phyloP scores from a whole-genome alignment of 345 rosid species.

The Aurinia saxatilis region DNA sequence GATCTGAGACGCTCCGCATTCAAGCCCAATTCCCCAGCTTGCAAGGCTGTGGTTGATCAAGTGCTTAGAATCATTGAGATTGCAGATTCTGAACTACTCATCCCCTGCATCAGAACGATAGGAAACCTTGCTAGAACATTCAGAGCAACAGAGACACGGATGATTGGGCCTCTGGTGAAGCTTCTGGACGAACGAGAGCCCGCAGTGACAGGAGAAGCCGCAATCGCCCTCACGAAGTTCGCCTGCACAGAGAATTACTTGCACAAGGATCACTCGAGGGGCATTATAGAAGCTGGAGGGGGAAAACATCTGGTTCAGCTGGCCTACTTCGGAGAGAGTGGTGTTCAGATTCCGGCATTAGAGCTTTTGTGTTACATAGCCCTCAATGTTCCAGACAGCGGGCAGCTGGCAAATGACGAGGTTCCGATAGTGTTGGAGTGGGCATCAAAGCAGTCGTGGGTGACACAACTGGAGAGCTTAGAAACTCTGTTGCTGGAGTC shows the following conservation, averaged over 20 bases:
- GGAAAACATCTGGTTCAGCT: constrained; percentile 80
- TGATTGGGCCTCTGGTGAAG: constrained; percentile 78
- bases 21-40: constrained; percentile 87
- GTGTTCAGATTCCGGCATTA: constrained; percentile 57
- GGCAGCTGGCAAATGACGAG: constrained; percentile 69
- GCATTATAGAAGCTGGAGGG: constrained; percentile 75
- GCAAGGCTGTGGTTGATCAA: constrained; percentile 87
- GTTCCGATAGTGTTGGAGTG: constrained; percentile 80
- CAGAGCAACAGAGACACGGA: constrained; percentile 83
- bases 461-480: constrained; percentile 47
- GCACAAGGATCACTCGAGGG: constrained; percentile 79
- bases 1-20: constrained; percentile 86
- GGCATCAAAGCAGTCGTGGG: constrained; percentile 70
- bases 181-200: constrained; percentile 85
- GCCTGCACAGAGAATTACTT: constrained; percentile 82
- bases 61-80: constrained; percentile 56
- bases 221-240: constrained; percentile 68
- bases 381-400: constrained; percentile 76
- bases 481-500: constrained; percentile 59
- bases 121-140: constrained; percentile 94
- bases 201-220: constrained; percentile 61
- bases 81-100: constrained; percentile 61
- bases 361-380: constrained; percentile 74
- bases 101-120: constrained; percentile 73
- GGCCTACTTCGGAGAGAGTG: constrained; percentile 77